These are phyloP conservation scores for Gossypium stocksii DNA, from an alignment of 345 rosid genomes.

Conservation along the genomic window DNA sequence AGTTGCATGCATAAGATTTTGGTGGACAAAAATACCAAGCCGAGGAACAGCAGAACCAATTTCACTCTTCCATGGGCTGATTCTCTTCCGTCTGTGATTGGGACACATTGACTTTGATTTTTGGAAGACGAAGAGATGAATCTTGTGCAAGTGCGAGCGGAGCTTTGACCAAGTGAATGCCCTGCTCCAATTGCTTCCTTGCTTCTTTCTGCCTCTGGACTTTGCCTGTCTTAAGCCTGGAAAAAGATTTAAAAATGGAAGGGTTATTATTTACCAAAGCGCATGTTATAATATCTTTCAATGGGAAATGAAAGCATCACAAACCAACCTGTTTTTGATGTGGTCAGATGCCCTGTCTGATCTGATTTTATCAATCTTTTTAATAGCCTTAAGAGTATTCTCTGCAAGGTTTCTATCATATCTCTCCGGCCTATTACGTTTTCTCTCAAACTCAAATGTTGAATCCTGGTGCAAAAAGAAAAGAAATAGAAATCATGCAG, in stretches of 20 bases:
- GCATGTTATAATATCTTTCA: not conserved
- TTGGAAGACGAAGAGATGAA: slow-evolving; percentile 39
- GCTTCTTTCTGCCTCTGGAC: slow-evolving; percentile 37
- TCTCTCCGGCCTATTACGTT: slow-evolving; percentile 94
- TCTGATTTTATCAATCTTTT: slow-evolving; percentile 85
- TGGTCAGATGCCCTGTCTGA: slow-evolving; percentile 45
- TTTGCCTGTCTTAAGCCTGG: slow-evolving; percentile 60
- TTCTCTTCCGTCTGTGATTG: slow-evolving; percentile 39
- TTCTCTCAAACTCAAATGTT: slow-evolving; percentile 93
- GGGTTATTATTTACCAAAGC: no score
- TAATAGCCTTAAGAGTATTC: slow-evolving; percentile 71
- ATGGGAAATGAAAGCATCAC: not conserved
- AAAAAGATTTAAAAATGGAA: not conserved
- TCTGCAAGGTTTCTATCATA: slow-evolving; percentile 76
- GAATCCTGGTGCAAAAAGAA: slow-evolving; percentile 42
- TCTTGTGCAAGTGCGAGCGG: slow-evolving; percentile 36
- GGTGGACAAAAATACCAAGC: not conserved
- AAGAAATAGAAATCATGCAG: slow-evolving; percentile 9
- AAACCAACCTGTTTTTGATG: slow-evolving; percentile 47
- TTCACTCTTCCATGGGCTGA: slow-evolving; percentile 75
- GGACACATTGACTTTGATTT: slow-evolving; percentile 54
- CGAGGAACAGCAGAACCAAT: not conserved
- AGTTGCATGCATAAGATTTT: not conserved
- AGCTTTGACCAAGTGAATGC: slow-evolving; percentile 49
- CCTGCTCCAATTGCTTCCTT: slow-evolving; percentile 40